Evolutionary conservation across 768 basidiomycete species (phyloP), one percentile per base, ranked within the genome.

Genomic region (Favolaschia claudopus): DNA sequence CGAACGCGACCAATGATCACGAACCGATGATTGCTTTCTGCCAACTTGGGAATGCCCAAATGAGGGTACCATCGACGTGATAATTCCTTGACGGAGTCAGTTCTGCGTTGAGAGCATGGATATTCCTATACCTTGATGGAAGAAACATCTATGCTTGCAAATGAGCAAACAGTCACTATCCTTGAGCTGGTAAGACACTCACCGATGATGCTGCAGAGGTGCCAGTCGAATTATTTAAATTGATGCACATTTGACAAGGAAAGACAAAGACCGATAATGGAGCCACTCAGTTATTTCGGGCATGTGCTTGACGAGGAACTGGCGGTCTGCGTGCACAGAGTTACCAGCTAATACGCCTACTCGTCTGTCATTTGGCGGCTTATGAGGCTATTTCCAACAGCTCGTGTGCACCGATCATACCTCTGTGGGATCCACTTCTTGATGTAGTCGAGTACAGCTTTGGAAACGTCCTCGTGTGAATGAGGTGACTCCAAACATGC

Each of bases 331-430:
- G 69, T 97, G 93, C 3, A 96, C 91, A 12, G 92, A 91, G 68
- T 83, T 96, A 14, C 95, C 95, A 6, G 95, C 93, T n/a, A 95
- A 82, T 8, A 93, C 81, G 2, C 83, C 93, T 7, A 74, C 77
- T 33, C 80, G 76, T 57, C 78, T n/a, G n/a, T n/a, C n/a, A n/a
- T n/a, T n/a, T n/a, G n/a, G n/a, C n/a, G n/a, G n/a, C n/a, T n/a
- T n/a, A n/a, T n/a, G n/a, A n/a, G n/a, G n/a, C n/a, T n/a, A n/a
- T n/a, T n/a, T n/a, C n/a, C n/a, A n/a, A n/a, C n/a, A n/a, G n/a
- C n/a, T n/a, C n/a, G n/a, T n/a, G n/a, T n/a, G n/a, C n/a, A n/a
- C n/a, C n/a, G n/a, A n/a, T n/a, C n/a, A n/a, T n/a, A n/a, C n/a
- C n/a, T 77, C 15, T 80, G 71, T 13, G 95, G 95, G 32, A 97